Percentiles rank a stretch among this genome's conserved stretches.
phyloP scores from a whole-genome alignment of 176 grass and related monocot genomes.

The Stipa capillata region DNA sequence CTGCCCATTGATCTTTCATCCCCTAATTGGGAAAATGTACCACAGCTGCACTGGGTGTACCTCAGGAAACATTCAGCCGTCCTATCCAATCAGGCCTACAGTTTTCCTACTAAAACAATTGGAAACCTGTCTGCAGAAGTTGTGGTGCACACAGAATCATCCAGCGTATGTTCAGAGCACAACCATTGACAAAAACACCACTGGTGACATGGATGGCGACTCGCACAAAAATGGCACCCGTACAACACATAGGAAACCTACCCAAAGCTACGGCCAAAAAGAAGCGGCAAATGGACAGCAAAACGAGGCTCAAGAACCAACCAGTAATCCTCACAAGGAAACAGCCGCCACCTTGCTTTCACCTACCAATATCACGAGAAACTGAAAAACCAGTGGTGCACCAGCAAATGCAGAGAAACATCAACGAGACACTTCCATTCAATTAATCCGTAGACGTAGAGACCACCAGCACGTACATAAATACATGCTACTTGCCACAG shows the following conservation, averaged over 20 bases:
- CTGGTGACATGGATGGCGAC: background rate
- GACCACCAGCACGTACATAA: background rate
- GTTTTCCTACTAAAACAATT: background rate
- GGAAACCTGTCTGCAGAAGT: background rate
- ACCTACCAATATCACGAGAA: background rate
- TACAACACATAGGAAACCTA: background rate
- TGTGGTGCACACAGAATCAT: background rate
- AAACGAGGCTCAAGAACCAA: background rate
- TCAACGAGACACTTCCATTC: background rate
- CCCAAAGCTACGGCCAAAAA: too few relatives aligned
- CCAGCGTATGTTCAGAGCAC: background rate
- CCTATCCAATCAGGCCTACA: background rate
- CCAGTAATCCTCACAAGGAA: background rate
- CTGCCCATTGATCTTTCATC: too few relatives aligned
- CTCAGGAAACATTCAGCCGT: background rate
- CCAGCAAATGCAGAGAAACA: background rate
- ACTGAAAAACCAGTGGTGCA: background rate
- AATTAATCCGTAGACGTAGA: background rate
- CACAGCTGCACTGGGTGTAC: too few relatives aligned
- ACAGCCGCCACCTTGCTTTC: background rate
- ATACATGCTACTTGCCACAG: background rate
- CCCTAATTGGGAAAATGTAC: too few relatives aligned
- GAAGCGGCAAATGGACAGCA: background rate
- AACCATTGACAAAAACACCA: background rate
- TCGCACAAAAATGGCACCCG: background rate